Evolutionary conservation across 2,329 filamentous ascomycete genomes (phyloP).

Genomic region (Helicocarpus griseus): DNA sequence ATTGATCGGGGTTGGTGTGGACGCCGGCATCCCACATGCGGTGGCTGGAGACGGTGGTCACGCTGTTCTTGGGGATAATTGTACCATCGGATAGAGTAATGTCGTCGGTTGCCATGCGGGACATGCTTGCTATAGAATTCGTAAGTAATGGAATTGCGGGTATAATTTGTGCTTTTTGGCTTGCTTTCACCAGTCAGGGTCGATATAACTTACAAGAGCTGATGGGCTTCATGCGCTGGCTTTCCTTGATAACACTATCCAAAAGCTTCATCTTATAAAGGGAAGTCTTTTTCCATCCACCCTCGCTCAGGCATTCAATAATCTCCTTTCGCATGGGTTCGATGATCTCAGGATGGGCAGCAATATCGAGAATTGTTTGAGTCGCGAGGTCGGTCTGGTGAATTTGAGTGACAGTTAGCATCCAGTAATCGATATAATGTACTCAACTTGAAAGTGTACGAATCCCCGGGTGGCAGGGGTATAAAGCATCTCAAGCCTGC

Average conservation of each 20-base stretch:
- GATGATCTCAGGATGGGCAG: constrained; percentile 41
- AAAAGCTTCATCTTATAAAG: constrained; percentile 25
- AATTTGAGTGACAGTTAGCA: background rate
- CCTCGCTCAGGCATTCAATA: constrained; percentile 27
- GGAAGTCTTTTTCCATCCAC: constrained; percentile 25
- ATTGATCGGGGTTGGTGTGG: constrained; percentile 20
- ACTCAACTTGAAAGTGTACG: background rate
- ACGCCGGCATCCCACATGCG: constrained; percentile 20
- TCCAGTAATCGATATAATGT: background rate
- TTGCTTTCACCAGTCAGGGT: background rate
- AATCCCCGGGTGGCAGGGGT: too few relatives aligned
- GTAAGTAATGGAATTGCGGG: background rate
- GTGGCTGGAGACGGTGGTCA: constrained; percentile 18
- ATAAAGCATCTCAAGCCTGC: background rate
- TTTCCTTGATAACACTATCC: constrained; percentile 29
- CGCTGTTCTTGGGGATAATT: constrained; percentile 21
- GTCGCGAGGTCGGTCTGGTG: constrained; percentile 24
- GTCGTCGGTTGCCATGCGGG: constrained; percentile 16
- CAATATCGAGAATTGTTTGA: constrained; percentile 46
- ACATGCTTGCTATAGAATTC: constrained; percentile 16
- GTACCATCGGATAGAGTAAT: constrained; percentile 23
- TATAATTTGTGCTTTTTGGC: background rate
- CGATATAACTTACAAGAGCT: constrained; percentile 16
- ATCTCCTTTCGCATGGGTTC: constrained; percentile 45
- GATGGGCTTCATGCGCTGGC: constrained; percentile 21